Conservation (phyloP, 2,329 filamentous ascomycete genomes). For the Colletotrichum cuscutae region DNA sequence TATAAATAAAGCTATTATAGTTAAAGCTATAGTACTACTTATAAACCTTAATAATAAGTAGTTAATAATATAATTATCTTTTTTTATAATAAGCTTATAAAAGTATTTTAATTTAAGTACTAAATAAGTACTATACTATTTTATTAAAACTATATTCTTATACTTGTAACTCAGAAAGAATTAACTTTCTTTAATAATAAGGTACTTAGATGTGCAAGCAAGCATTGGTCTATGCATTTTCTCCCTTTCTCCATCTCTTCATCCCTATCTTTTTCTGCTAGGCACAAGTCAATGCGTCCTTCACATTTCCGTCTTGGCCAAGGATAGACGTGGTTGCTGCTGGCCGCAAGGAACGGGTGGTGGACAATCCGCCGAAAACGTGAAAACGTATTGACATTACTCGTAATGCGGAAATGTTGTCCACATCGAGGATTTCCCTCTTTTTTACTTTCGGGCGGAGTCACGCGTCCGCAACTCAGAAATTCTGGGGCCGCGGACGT, state of each 20-base stretch:
- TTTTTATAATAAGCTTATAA: no score
- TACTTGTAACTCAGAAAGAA: no score
- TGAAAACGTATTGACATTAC: background rate
- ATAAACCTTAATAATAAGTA: no score
- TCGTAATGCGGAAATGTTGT: background rate
- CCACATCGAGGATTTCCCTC: background rate
- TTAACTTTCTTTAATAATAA: no score
- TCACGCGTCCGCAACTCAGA: background rate
- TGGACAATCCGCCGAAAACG: background rate
- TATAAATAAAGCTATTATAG: no score
- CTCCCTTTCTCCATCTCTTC: background rate
- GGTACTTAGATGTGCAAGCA: background rate
- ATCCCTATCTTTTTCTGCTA: background rate
- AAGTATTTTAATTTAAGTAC: no score
- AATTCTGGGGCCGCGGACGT: background rate
- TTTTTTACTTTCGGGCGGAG: background rate
- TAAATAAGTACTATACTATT: no score
- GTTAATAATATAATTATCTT: no score
- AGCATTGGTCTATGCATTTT: background rate
- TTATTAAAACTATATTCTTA: no score
- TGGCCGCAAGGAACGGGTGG: background rate
- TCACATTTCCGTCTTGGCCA: background rate
- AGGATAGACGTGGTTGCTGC: conserved; percentile 7
- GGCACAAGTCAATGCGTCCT: background rate
- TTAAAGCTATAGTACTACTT: no score